These are phyloP conservation scores for Talaromyces sp. DNA, from an alignment of 2,329 filamentous ascomycete species.

Conservation along the genomic window DNA sequence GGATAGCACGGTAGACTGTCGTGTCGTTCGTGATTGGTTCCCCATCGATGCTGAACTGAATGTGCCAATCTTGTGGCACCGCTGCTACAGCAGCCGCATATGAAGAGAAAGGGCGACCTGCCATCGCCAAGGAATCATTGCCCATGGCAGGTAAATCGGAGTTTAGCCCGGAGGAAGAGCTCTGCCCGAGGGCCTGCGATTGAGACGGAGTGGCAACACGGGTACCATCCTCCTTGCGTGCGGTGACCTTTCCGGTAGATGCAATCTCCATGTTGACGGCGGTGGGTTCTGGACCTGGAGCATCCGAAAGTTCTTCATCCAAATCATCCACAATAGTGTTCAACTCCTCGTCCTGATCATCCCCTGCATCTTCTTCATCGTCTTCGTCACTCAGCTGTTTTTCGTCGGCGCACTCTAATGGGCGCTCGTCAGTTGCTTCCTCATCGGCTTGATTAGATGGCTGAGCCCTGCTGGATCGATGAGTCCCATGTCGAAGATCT, in stretches of 20 bases:
- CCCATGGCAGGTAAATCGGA: conserved; percentile 22
- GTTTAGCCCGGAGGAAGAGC: conserved; percentile 33
- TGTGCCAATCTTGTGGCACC: conserved; percentile 89
- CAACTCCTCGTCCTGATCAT: conserved; percentile 58
- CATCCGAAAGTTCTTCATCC: conserved; percentile 76
- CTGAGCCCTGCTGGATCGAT: conserved; percentile 62
- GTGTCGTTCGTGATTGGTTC: conserved; percentile 85
- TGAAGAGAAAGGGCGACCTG: conserved; percentile 61
- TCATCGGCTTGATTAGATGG: conserved; percentile 55
- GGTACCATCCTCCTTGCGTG: conserved; percentile 87
- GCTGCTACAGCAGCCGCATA: conserved; percentile 82
- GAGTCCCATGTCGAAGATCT: conserved; percentile 44
- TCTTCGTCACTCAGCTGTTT: conserved; percentile 71
- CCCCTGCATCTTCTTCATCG: conserved; percentile 57
- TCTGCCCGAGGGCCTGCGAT: conserved; percentile 38
- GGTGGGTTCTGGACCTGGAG: conserved; percentile 72
- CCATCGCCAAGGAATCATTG: conserved; percentile 49
- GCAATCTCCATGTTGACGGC: conserved; percentile 91
- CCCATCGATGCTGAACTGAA: conserved; percentile 80
- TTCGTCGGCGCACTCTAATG: conserved; percentile 90
- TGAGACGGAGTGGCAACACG: conserved; percentile 78
- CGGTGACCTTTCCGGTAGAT: conserved; percentile 80
- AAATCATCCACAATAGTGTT: conserved; percentile 89
- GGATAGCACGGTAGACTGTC: conserved; percentile 91
- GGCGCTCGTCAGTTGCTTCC: conserved; percentile 62